Evolutionary conservation across 345 rosid species (phyloP), one percentile per base, ranked within the genome.

Genomic region (Sonneratia alba): DNA sequence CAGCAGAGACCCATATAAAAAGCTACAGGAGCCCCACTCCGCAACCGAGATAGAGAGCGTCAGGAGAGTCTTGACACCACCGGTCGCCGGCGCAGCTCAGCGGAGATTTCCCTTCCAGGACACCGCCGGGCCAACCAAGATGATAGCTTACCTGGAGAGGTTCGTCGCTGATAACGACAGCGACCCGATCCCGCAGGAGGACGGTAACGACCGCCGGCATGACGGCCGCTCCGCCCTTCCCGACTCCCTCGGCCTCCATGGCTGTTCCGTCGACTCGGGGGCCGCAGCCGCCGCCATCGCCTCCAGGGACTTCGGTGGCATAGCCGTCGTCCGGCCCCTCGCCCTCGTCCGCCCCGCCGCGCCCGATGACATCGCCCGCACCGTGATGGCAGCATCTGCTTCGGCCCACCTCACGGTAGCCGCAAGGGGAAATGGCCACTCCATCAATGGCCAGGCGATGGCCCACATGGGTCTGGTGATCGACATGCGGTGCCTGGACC

Each of bases 361-460:
- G 4, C 67, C 91, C 18, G 97, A 85, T 8, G 99, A 92, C 83
- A 83, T 94, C 40, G 83, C 87, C 15, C 70, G 83, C 7, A 88
- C 76, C 0, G 79, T 94, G 38, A 81, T 77, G 74, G 85, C 85
- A 1, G 93, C 93, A 5, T 53, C 64, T 67, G 78, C 75, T 56
- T 84, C 91, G 0, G 68, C 85, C 40, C 79, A 76, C 79, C 86
- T 94, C 59, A 90, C 99, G 24, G 97, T 94, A 42, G 92, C 97
- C 7, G 99, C 97, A 0, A 83, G 99, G 15, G 99, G 99, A 14
- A 94, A 94, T 78, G 99, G 99, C 57, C 99, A 94, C 81, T 90
- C 96, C 0, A 89, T 94, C 77, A 94, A 94, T 86, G 99, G 99
- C 34, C 99, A 94, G 79, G 93, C 99, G 40, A 92, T 94, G 99